A percentile compares a stretch with the other conserved stretches of the same genome.
phyloP scores from a whole-genome alignment of 768 basidiomycete genomes.

The Chalciporus chontae region DNA sequence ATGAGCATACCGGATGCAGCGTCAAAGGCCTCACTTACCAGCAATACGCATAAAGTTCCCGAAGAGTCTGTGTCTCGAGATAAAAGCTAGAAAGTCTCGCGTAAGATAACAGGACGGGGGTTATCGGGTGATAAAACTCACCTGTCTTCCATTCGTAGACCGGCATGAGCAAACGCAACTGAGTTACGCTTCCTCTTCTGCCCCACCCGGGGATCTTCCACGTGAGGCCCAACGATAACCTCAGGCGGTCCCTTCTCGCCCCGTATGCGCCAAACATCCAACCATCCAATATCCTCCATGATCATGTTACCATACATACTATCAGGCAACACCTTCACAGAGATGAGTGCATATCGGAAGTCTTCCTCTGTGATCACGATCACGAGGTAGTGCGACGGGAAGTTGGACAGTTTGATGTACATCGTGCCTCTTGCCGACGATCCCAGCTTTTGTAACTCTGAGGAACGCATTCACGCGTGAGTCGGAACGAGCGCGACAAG shows the following conservation, averaged over 20 bases:
- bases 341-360: constrained; percentile 80
- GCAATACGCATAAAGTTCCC: constrained; percentile 84
- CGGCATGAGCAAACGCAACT: background rate
- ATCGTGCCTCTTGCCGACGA: constrained; percentile 55
- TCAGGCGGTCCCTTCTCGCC: constrained; percentile 34
- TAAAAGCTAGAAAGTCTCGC: constrained; percentile 42
- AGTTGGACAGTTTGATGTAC: constrained; percentile 75
- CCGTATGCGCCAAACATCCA: constrained; percentile 68
- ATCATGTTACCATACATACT: constrained; percentile 57
- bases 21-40: constrained; percentile 48
- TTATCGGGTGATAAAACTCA: constrained; percentile 10
- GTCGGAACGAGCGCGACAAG: background rate
- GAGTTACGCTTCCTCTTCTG: constrained; percentile 31
- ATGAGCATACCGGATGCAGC: background rate
- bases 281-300: constrained; percentile 78
- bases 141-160: constrained; percentile 26
- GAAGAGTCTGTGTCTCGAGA: constrained; percentile 66
- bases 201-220: constrained; percentile 20
- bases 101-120: background rate
- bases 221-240: constrained; percentile 8
- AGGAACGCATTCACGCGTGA: background rate
- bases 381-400: constrained; percentile 80
- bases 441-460: constrained; percentile 74
- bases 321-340: constrained; percentile 51
- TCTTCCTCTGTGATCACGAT: constrained; percentile 75